Percentiles rank a stretch among this genome's conserved stretches.
Conservation (phyloP, 805 yeast species). For the Candida odintsovae region DNA sequence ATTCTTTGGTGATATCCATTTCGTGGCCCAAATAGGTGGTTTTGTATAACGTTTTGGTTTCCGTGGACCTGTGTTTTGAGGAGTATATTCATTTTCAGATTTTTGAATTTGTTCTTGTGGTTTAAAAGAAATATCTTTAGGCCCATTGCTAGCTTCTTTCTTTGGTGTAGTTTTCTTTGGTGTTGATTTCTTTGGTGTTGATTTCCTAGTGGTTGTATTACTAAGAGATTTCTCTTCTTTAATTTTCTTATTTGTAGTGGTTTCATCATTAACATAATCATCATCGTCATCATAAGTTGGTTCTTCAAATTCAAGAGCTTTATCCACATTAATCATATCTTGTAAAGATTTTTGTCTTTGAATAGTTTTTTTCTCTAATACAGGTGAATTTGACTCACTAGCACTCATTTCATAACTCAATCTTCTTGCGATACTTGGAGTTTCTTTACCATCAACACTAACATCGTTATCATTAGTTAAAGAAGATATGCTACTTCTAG, state of each 20-base stretch:
- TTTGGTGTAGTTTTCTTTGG: background rate
- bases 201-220: background rate
- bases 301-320: conserved; percentile 12
- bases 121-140: too few species aligned
- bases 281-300: conserved; percentile 4
- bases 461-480: conserved; percentile 42
- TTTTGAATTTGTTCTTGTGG: background rate
- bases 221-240: background rate
- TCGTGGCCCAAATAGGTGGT: conserved; percentile 83
- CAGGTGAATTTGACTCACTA: conserved; percentile 22
- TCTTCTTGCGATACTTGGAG: conserved; percentile 30
- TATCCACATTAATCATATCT: conserved; percentile 12
- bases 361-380: conserved; percentile 15
- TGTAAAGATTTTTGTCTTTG: conserved; percentile 14
- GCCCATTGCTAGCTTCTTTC: too few species aligned
- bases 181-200: conserved; percentile 5
- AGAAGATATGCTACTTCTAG: conserved; percentile 19
- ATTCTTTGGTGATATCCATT: conserved; percentile 35
- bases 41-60: conserved; percentile 58
- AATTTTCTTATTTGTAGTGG: background rate
- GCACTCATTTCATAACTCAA: conserved; percentile 18
- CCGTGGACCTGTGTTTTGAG: background rate
- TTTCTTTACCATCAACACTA: conserved; percentile 35
- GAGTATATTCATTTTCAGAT: background rate
- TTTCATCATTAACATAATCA: conserved; percentile 3